Base-by-base conservation (phyloP, 768 basidiomycete species). In the Lactarius evosmus region DNA sequence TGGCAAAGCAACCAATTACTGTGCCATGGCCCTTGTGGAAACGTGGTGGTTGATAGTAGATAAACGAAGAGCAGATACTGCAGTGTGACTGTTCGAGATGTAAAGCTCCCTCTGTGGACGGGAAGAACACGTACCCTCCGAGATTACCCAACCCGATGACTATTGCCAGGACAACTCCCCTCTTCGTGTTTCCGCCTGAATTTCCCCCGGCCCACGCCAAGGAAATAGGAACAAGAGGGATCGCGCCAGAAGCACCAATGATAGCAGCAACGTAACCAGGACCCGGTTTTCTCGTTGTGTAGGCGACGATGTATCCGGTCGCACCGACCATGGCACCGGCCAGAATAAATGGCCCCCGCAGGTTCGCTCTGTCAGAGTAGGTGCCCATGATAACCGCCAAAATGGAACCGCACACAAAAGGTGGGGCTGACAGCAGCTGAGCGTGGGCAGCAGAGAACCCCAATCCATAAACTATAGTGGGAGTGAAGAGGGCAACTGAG, bases 141-240 rank as follows among this genome's bases (percentile, higher is more conserved):
- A 85, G 73, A 62, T 86, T 86, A 22, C 82, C 84, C 11, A 82
- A 41, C 29, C 82, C 82, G 57, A 82, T 79, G 17, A 85, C 78
- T 75, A 83, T 78, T 7, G 81, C 85, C 38, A 85, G 65, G 14
- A 77, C 76, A 8, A 85, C 76, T 25, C 78, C 85, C 60, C 79
- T 77, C 68, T 82, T 81, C 56, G 81, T 63, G 67, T 84, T 83
- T 27, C 85, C 83, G 19, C 85, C 85, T 0, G 82, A 78, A 59
- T 84, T 83, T 9, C 81, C 80, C 2, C 79, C 77, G 2, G 75
- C 80, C 85, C 85, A 87, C 36, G 83, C 82, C 1, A 86, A 72
- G 29, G 70, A 69, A n/a, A 84, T 74, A 5, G 75, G 74, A 56
- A 84, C 75, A 6, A 77, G 79, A 0, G 85, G 82, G 67, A 74